phyloP scores from a whole-genome alignment of 768 basidiomycete species.

The Cyclocybe cylindracea region DNA sequence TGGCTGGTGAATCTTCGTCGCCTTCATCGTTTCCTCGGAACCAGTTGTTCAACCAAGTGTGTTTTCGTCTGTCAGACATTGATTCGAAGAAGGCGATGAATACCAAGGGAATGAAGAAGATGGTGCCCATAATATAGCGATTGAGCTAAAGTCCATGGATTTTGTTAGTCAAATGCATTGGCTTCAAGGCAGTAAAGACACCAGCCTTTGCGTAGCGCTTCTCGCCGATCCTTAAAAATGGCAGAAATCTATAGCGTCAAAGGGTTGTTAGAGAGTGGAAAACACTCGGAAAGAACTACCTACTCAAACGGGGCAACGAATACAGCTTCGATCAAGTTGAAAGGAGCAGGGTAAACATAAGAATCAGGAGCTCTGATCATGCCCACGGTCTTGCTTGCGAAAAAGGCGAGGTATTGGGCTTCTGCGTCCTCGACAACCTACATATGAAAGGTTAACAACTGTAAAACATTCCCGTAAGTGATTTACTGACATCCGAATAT shows the following conservation, averaged over 20 bases:
- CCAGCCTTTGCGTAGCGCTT: constrained; percentile 61
- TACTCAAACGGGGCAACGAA: constrained; percentile 88
- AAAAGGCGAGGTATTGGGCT: constrained; percentile 89
- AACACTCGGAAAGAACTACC: constrained; percentile 27
- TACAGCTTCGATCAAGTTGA: constrained; percentile 83
- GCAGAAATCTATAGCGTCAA: constrained; percentile 31
- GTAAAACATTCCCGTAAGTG: neutral
- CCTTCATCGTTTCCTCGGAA: constrained; percentile 61
- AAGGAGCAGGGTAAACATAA: constrained; percentile 90
- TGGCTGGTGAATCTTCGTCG: constrained; percentile 50
- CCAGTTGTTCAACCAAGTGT: constrained; percentile 71
- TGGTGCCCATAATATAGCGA: constrained; percentile 67
- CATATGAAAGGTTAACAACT: neutral
- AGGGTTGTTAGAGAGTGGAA: neutral
- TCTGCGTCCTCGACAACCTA: constrained; percentile 83
- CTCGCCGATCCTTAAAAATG: constrained; percentile 43
- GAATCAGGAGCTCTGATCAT: constrained; percentile 88
- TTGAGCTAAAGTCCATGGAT: constrained; percentile 54
- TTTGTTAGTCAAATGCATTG: constrained; percentile 3
- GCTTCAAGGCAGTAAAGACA: neutral
- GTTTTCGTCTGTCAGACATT: constrained; percentile 43
- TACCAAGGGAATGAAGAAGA: constrained; percentile 84
- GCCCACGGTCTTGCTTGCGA: constrained; percentile 80
- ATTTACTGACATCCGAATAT: constrained; percentile 74
- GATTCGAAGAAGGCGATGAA: constrained; percentile 80